Conservation (phyloP, 1,284 basidiomycete species). For the Marasmius tenuissimus region DNA sequence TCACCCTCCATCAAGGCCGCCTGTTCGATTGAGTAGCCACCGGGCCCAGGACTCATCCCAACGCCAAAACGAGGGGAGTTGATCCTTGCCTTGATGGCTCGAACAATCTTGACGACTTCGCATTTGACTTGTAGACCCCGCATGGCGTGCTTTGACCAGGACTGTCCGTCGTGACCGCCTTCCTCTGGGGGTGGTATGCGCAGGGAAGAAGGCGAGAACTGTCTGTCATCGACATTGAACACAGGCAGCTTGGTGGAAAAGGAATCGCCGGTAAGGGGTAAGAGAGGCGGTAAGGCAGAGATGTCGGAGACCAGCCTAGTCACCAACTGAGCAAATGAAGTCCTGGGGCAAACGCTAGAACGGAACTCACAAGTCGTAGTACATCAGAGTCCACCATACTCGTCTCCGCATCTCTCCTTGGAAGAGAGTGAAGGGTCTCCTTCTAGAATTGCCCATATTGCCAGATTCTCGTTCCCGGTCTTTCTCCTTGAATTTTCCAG, state of each 20-base stretch:
- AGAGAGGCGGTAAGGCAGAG: constrained; percentile 56
- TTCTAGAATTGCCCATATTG: constrained; percentile 13
- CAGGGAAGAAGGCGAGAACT: constrained; percentile 14
- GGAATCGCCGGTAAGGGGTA: constrained; percentile 43
- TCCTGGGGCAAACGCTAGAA: constrained; percentile 4
- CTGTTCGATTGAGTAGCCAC: constrained; percentile 54
- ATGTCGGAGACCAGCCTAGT: constrained; percentile 67
- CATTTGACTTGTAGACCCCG: constrained; percentile 32
- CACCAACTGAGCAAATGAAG: constrained; percentile 4
- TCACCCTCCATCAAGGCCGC: constrained; percentile 57
- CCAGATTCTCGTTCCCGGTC: constrained; percentile 9
- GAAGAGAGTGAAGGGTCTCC: constrained; percentile 42
- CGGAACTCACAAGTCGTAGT: constrained; percentile 64
- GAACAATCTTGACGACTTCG: constrained; percentile 31
- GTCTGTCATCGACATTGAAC: constrained; percentile 45
- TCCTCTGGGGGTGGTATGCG: constrained; percentile 20
- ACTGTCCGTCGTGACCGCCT: constrained; percentile 18
- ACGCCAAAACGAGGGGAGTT: constrained; percentile 11
- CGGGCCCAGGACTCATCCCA: constrained; percentile 18
- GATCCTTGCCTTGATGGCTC: constrained; percentile 32
- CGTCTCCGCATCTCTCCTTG: constrained; percentile 61
- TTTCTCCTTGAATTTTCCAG: constrained; percentile 11
- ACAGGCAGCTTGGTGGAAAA: constrained; percentile 47
- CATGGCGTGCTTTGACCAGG: constrained; percentile 17
- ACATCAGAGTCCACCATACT: constrained; percentile 75